Conservation (phyloP, 179 eudicot species). For the Carnegiea gigantea region DNA sequence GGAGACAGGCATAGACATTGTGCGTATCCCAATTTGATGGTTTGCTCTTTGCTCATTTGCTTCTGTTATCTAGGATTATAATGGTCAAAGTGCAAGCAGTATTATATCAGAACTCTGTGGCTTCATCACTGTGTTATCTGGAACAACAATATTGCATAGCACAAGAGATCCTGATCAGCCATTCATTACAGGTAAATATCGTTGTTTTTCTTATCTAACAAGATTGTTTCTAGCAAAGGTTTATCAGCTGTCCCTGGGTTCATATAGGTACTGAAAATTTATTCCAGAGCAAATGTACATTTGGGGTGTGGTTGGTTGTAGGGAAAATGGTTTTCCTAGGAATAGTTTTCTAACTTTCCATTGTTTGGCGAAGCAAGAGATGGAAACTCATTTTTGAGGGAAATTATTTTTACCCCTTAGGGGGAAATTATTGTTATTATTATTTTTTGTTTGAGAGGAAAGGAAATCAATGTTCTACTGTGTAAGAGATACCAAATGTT, state of each 20-base stretch:
- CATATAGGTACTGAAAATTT: conserved; percentile 4
- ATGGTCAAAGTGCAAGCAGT: conserved; percentile 81
- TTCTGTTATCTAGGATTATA: conserved; percentile 60
- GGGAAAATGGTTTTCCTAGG: too few relatives aligned
- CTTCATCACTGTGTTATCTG: conserved; percentile 81
- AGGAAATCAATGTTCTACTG: too few relatives aligned
- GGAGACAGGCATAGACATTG: background rate
- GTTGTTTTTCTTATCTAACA: background rate
- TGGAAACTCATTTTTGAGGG: too few relatives aligned
- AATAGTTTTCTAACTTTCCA: too few relatives aligned
- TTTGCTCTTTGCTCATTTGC: background rate
- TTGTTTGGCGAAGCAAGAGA: too few relatives aligned
- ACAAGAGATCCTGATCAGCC: conserved; percentile 77
- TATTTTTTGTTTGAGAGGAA: too few relatives aligned
- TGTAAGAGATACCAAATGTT: background rate
- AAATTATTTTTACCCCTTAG: too few relatives aligned
- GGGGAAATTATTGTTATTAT: too few relatives aligned
- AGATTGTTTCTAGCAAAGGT: background rate
- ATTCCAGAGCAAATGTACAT: background rate
- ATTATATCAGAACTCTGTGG: conserved; percentile 85
- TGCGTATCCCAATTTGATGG: background rate
- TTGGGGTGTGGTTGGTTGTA: background rate
- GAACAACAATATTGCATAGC: conserved; percentile 75
- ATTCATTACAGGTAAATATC: conserved; percentile 48
- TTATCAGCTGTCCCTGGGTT: background rate